phyloP scores from a whole-genome alignment of 768 basidiomycete genomes.

The Lactarius indigo region DNA sequence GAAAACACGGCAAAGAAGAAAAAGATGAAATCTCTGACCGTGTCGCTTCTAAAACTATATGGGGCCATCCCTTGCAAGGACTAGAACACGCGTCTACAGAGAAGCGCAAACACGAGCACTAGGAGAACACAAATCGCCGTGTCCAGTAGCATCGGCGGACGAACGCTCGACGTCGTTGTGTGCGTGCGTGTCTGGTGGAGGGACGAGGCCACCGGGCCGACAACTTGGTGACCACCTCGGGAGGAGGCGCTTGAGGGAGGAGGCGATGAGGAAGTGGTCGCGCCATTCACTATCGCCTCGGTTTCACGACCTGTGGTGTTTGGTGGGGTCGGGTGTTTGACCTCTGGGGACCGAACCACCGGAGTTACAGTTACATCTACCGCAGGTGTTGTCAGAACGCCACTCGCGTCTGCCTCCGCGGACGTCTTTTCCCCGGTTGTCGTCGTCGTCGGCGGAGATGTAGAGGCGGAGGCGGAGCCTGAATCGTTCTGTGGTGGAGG shows the following conservation, averaged over 20 bases:
- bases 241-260: background rate
- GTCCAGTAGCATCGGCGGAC: conserved; percentile 66
- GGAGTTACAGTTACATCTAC: background rate
- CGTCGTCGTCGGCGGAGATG: background rate
- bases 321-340: background rate
- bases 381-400: conserved; percentile 4
- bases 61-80: background rate
- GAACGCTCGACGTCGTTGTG: conserved; percentile 7
- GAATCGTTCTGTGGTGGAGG: conserved; percentile 32
- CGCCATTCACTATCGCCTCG: background rate
- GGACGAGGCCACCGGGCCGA: background rate
- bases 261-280: background rate
- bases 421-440: background rate
- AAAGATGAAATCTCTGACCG: background rate
- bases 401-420: background rate
- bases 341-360: background rate
- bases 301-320: background rate
- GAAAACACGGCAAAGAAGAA: background rate
- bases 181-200: conserved; percentile 1
- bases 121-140: conserved; percentile 70
- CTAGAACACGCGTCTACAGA: conserved; percentile 56
- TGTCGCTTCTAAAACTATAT: background rate
- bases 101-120: conserved; percentile 61
- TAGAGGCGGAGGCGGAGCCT: background rate
- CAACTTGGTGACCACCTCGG: conserved; percentile 2